Evolutionary conservation across 1,284 basidiomycete genomes (phyloP).

Genomic region (Trichosporon sp.): DNA sequence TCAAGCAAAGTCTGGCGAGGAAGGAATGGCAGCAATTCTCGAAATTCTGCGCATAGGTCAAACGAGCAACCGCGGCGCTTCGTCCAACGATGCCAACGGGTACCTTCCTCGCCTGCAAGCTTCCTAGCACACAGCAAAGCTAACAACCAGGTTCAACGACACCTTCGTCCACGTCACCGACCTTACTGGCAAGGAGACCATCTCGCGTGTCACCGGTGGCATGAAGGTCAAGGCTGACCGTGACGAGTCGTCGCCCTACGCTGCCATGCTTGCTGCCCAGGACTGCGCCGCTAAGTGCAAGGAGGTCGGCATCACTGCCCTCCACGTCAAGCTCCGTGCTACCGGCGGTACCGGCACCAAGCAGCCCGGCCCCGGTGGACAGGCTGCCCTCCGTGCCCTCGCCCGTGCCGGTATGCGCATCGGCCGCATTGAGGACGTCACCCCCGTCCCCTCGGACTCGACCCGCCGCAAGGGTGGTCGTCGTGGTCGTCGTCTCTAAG

Average conservation of each 20-base stretch:
- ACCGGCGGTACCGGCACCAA: constrained; percentile 99
- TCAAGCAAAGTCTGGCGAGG: neutral
- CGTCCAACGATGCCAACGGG: neutral
- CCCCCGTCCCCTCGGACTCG: constrained; percentile 94
- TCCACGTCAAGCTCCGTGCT: constrained; percentile 85
- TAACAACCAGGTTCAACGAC: constrained; percentile 79
- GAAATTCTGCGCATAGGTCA: constrained; percentile 1
- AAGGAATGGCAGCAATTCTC: neutral
- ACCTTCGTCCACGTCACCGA: constrained; percentile 99
- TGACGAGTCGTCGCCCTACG: constrained; percentile 98
- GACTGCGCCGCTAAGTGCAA: constrained; percentile 95
- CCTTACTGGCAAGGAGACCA: constrained; percentile 98
- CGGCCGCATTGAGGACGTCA: constrained; percentile 93
- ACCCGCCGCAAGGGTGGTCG: constrained; percentile 99
- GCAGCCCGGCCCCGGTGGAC: constrained; percentile 97
- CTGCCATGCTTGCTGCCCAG: constrained; percentile 99
- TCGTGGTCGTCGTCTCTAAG: constrained; percentile 92
- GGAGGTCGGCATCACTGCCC: constrained; percentile 97
- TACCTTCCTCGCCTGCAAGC: neutral
- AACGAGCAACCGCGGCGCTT: neutral
- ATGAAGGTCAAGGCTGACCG: constrained; percentile 99
- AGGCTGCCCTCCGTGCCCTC: constrained; percentile 96
- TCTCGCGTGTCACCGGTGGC: constrained; percentile 97
- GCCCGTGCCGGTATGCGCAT: constrained; percentile 99
- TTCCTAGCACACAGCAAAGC: neutral